A percentile compares a stretch with the other conserved stretches of the same genome.
Conservation (phyloP, 129 eudicot genomes). For the Lactuca sativa region DNA sequence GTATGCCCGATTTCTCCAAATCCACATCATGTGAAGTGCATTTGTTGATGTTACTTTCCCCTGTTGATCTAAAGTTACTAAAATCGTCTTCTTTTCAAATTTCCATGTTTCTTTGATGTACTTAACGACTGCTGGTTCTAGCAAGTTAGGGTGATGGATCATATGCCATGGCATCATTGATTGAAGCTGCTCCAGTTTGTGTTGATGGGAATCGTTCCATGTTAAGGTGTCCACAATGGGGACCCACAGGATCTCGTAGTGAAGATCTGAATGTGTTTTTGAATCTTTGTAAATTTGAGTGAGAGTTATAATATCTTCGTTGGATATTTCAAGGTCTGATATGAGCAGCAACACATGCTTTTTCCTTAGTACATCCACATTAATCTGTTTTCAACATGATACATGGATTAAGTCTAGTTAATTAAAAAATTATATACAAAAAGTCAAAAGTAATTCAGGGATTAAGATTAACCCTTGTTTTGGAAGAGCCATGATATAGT, state of each 20-base stretch:
- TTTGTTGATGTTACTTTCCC: slow-evolving; percentile 71
- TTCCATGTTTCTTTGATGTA: slow-evolving; percentile 82
- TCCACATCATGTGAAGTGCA: slow-evolving; percentile 87
- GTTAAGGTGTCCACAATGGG: slow-evolving; percentile 61
- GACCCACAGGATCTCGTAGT: slow-evolving; percentile 81
- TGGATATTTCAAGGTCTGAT: slow-evolving; percentile 67
- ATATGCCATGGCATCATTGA: slow-evolving; percentile 83
- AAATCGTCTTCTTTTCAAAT: slow-evolving; percentile 55
- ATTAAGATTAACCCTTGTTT: slow-evolving; percentile 44
- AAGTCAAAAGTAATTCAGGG: background rate
- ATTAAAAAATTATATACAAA: slow-evolving; percentile 6
- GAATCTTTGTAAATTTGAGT: slow-evolving; percentile 66
- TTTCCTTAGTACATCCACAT: slow-evolving; percentile 60
- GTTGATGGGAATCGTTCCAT: slow-evolving; percentile 61
- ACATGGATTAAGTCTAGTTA: background rate
- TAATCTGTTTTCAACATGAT: slow-evolving; percentile 48
- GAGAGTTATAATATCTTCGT: slow-evolving; percentile 64
- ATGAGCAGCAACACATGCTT: slow-evolving; percentile 69
- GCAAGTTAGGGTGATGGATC: slow-evolving; percentile 61
- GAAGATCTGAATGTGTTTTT: slow-evolving; percentile 43
- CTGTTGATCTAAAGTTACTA: slow-evolving; percentile 77
- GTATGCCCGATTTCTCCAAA: slow-evolving; percentile 78
- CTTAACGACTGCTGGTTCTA: slow-evolving; percentile 67
- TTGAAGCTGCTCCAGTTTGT: slow-evolving; percentile 58
- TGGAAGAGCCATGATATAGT: slow-evolving; percentile 57